Percentiles rank a stretch among this genome's conserved stretches.
Evolutionary conservation across 129 eudicot species (phyloP).

Genomic region (Erigeron canadensis): DNA sequence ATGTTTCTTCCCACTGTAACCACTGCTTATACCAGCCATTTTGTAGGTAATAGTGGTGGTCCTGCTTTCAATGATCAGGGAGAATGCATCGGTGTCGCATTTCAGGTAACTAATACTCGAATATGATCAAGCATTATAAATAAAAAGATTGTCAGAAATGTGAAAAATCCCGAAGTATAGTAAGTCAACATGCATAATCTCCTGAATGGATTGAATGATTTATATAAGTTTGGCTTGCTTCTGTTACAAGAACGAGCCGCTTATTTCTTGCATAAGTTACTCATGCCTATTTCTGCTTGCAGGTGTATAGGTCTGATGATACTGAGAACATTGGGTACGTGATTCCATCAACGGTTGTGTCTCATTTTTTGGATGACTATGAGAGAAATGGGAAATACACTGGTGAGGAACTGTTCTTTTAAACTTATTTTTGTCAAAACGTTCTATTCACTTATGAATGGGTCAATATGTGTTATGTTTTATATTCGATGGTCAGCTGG

Average conservation of each 20-base stretch:
- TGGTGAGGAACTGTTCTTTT: conserved; percentile 49
- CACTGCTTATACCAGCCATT: conserved; percentile 38
- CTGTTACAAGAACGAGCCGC: conserved; percentile 1
- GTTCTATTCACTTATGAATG: background rate
- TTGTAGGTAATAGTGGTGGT: conserved; percentile 97
- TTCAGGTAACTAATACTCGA: conserved; percentile 67
- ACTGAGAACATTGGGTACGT: conserved; percentile 96
- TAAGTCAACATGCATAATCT: conserved; percentile 7
- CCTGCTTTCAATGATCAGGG: conserved; percentile 98
- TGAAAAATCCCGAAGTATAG: background rate
- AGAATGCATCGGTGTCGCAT: conserved; percentile 97
- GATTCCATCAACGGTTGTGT: conserved; percentile 87
- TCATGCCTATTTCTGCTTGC: conserved; percentile 34
- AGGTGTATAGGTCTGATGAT: conserved; percentile 93
- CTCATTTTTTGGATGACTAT: conserved; percentile 92
- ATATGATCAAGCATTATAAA: conserved; percentile 7
- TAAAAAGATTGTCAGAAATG: background rate
- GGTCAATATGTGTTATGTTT: background rate
- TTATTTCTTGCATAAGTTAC: conserved; percentile 25
- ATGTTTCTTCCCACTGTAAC: conserved; percentile 30
- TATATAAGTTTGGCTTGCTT: conserved; percentile 17
- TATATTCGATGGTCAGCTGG: background rate
- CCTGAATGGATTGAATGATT: background rate
- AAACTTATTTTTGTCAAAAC: background rate
- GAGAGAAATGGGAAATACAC: conserved; percentile 90